Percentiles rank a stretch among this genome's conserved stretches.
These are phyloP conservation scores for Physcomitrium patens DNA, from an alignment of 225 moss, liverwort and hornwort genomes.

Conservation along the genomic window DNA sequence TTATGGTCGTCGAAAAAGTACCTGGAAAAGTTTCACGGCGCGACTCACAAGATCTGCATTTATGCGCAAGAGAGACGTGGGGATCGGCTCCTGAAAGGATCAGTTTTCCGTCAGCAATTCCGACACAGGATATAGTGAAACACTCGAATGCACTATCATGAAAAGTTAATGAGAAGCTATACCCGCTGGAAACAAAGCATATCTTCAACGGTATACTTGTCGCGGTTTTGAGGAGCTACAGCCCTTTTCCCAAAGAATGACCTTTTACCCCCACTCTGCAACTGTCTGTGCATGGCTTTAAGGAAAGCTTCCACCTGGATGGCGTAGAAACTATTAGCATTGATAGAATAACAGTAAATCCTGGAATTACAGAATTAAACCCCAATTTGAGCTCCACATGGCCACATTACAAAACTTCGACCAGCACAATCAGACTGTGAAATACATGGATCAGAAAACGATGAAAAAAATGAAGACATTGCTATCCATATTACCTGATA, in stretches of 20 bases:
- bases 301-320: slow-evolving; percentile 89
- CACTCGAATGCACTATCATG: neutral
- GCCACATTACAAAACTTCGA: slow-evolving; percentile 10
- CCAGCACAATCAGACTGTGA: slow-evolving; percentile 12
- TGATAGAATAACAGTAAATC: slow-evolving; percentile 20
- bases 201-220: slow-evolving; percentile 92
- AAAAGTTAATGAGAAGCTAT: slow-evolving; percentile 25
- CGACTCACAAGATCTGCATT: slow-evolving; percentile 92
- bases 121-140: slow-evolving; percentile 5
- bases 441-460: slow-evolving; percentile 18
- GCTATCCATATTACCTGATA: slow-evolving; percentile 64
- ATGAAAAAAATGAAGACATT: slow-evolving; percentile 14
- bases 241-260: slow-evolving; percentile 91
- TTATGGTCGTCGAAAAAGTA: slow-evolving; percentile 20
- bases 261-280: slow-evolving; percentile 85
- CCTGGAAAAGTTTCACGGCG: slow-evolving; percentile 96
- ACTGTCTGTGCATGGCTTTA: slow-evolving; percentile 91
- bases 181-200: slow-evolving; percentile 91
- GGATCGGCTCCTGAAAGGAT: slow-evolving; percentile 82
- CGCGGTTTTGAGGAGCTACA: slow-evolving; percentile 81
- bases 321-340: slow-evolving; percentile 24
- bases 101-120: slow-evolving; percentile 22
- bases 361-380: slow-evolving; percentile 5
- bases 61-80: slow-evolving; percentile 92
- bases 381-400: slow-evolving; percentile 5